These are phyloP conservation scores for Dothideomycetes sp. DNA, from an alignment of 2,329 filamentous ascomycete species.

Conservation along the genomic window DNA sequence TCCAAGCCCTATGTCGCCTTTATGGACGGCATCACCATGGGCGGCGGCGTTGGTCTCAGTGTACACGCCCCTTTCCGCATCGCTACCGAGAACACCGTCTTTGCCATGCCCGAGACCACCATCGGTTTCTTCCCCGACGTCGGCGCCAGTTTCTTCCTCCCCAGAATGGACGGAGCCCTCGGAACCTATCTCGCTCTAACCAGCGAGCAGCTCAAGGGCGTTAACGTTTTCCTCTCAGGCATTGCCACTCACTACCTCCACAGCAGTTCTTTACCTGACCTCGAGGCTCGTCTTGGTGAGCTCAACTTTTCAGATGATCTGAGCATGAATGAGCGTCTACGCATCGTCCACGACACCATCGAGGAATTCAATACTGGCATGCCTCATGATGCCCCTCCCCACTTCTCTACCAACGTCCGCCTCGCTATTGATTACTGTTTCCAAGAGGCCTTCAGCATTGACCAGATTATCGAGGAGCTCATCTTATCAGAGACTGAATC, in stretches of 20 bases:
- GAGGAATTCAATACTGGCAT: constrained; percentile 85
- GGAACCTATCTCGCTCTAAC: constrained; percentile 93
- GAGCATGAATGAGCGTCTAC: constrained; percentile 51
- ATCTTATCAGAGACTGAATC: constrained; percentile 30
- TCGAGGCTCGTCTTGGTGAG: constrained; percentile 81
- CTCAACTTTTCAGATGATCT: constrained; percentile 78
- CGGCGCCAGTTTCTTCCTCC: constrained; percentile 90
- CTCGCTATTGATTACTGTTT: constrained; percentile 66
- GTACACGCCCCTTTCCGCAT: constrained; percentile 94
- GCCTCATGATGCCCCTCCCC: constrained; percentile 62
- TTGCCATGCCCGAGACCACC: constrained; percentile 97
- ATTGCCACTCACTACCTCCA: constrained; percentile 95
- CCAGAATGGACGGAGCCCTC: constrained; percentile 73
- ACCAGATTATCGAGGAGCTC: constrained; percentile 62
- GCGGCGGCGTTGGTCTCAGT: constrained; percentile 87
- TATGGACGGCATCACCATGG: constrained; percentile 98
- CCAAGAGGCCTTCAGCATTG: constrained; percentile 44
- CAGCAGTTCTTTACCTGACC: constrained; percentile 70
- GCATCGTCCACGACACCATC: constrained; percentile 74
- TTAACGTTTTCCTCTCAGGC: constrained; percentile 81
- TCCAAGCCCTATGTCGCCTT: constrained; percentile 86
- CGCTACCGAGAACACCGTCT: constrained; percentile 88
- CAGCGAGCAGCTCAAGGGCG: constrained; percentile 70
- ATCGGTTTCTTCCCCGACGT: constrained; percentile 99
- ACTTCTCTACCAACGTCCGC: constrained; percentile 55